Evolutionary conservation across 176 grass and related monocot genomes (phyloP).

Genomic region (Oryza rufipogon): DNA sequence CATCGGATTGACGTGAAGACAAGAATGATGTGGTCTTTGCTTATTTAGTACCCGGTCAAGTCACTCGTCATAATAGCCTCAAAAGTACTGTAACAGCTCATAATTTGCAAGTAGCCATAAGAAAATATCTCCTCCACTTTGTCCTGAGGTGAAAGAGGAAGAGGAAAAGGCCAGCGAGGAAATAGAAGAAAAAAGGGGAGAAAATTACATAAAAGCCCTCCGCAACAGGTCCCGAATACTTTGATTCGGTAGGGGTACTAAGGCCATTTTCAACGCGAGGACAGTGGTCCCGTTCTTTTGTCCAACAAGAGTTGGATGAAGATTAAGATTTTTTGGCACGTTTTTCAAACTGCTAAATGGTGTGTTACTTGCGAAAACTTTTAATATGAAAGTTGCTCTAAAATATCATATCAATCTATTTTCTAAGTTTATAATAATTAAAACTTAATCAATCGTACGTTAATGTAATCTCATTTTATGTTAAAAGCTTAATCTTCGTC

Average conservation of each 20-base stretch:
- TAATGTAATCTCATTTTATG: too few relatives aligned
- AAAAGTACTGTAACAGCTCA: background rate
- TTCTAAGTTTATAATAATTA: too few relatives aligned
- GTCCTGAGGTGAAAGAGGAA: background rate
- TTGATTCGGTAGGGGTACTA: background rate
- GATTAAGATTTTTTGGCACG: too few relatives aligned
- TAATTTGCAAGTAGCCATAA: background rate
- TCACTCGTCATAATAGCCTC: background rate
- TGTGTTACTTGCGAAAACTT: too few relatives aligned
- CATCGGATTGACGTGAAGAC: background rate
- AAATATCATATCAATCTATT: too few relatives aligned
- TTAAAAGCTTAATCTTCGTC: too few relatives aligned
- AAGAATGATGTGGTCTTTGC: background rate
- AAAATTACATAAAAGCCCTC: background rate
- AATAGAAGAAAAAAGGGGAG: too few relatives aligned
- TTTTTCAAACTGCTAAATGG: too few relatives aligned
- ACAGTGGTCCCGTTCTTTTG: too few relatives aligned
- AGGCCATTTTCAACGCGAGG: background rate
- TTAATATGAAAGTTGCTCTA: too few relatives aligned
- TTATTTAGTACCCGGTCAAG: background rate
- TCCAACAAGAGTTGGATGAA: too few relatives aligned
- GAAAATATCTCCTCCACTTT: background rate
- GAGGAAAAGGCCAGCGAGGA: background rate
- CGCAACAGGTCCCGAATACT: background rate
- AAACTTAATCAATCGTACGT: too few relatives aligned